phyloP scores from a whole-genome alignment of 805 yeast species.

The Candida suzukii region DNA sequence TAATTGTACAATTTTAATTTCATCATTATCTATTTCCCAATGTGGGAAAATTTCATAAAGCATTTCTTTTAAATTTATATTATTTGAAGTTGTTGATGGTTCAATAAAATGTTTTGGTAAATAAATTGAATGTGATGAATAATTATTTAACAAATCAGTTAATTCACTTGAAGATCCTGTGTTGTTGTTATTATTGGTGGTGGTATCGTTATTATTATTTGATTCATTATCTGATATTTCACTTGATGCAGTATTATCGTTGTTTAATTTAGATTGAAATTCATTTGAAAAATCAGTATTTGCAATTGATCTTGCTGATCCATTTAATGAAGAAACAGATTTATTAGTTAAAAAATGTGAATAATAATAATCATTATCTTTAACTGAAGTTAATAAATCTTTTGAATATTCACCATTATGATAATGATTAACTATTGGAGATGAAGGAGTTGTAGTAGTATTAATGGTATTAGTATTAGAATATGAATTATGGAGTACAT shows the following conservation, averaged over 20 bases:
- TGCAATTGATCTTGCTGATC: no score
- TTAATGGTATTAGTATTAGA: neutral
- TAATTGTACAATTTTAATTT: constrained; percentile 34
- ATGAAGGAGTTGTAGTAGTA: no score
- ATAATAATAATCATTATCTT: constrained; percentile 7
- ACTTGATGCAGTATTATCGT: no score
- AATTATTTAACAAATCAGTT: constrained; percentile 16
- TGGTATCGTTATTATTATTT: no score
- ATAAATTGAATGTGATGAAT: constrained; percentile 42
- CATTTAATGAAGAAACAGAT: constrained; percentile 18
- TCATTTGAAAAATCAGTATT: no score
- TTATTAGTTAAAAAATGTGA: constrained; percentile 17
- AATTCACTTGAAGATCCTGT: neutral
- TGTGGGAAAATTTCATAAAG: constrained; percentile 37
- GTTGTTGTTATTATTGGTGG: neutral
- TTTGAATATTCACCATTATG: neutral
- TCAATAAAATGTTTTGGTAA: constrained; percentile 38
- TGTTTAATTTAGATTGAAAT: no score
- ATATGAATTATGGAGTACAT: no score
- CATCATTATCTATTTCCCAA: constrained; percentile 16
- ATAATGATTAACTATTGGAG: neutral
- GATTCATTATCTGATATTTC: no score
- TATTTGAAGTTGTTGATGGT: constrained; percentile 22
- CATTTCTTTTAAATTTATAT: constrained; percentile 30
- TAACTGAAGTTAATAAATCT: neutral